phyloP scores from a whole-genome alignment of 768 basidiomycete species.

The Leccinum subgranulosum region DNA sequence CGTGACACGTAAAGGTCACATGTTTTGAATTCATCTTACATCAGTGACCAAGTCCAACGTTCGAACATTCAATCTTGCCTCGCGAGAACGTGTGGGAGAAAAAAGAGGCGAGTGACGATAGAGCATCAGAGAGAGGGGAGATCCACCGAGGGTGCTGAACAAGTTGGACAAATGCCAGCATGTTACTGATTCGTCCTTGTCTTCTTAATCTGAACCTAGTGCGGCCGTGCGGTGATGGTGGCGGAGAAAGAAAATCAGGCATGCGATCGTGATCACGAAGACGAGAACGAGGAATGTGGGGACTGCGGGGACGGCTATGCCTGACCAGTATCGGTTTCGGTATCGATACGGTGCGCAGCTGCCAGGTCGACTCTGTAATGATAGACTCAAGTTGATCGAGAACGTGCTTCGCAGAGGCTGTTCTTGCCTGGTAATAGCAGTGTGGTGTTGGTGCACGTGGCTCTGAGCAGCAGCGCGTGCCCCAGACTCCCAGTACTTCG shows the following conservation, averaged over 20 bases:
- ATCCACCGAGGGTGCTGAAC: not conserved
- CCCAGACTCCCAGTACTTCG: too few relatives aligned
- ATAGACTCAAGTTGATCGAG: not conserved
- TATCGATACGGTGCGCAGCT: not conserved
- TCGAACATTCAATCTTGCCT: not conserved
- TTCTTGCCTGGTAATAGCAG: not conserved
- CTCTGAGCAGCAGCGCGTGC: too few relatives aligned
- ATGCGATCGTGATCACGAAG: constrained; percentile 6
- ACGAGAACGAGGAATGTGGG: not conserved
- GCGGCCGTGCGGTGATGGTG: not conserved
- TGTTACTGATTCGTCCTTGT: not conserved
- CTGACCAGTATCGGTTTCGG: not conserved
- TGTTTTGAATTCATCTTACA: too few relatives aligned
- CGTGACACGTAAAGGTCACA: not conserved
- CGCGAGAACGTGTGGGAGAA: not conserved
- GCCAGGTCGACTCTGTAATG: not conserved
- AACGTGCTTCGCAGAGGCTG: not conserved
- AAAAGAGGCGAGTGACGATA: too few relatives aligned
- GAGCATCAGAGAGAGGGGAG: not conserved
- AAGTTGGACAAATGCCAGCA: too few relatives aligned
- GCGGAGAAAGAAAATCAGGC: constrained; percentile 1
- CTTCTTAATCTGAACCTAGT: not conserved
- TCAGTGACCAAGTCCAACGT: too few relatives aligned
- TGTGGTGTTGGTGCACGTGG: too few relatives aligned
- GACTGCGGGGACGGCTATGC: not conserved